These are phyloP conservation scores for Neckera pumila DNA, from an alignment of 225 moss, liverwort and hornwort species.

Conservation along the genomic window DNA sequence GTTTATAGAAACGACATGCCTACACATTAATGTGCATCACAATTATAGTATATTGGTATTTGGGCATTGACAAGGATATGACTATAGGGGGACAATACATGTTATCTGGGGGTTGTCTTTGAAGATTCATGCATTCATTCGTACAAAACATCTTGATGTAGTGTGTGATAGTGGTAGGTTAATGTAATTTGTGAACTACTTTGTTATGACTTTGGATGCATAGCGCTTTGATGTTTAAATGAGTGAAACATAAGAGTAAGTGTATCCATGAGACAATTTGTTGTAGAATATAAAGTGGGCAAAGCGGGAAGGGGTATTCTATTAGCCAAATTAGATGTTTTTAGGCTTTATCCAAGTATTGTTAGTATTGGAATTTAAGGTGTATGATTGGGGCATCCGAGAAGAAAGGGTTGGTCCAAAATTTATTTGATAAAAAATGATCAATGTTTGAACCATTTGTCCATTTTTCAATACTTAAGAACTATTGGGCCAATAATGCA, in stretches of 20 bases:
- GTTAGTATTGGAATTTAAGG: accelerated
- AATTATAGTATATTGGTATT: not conserved
- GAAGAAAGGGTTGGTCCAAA: too few species aligned
- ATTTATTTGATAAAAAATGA: not conserved
- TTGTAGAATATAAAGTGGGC: not conserved
- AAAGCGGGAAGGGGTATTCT: accelerated
- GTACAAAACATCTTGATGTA: not conserved
- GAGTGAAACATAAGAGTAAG: too few species aligned
- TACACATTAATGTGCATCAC: not conserved
- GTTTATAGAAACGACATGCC: accelerated
- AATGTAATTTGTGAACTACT: accelerated
- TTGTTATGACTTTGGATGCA: not conserved
- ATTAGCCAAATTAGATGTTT: not conserved
- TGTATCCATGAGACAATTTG: not conserved
- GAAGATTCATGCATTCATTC: not conserved
- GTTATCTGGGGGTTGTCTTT: accelerated
- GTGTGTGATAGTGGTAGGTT: not conserved
- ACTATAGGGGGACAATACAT: accelerated
- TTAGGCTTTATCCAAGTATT: accelerated
- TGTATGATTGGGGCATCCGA: accelerated
- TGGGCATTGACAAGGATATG: not conserved
- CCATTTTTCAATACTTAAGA: accelerated
- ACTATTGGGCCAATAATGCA: accelerated
- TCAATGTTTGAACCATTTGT: accelerated
- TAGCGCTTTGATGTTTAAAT: not conserved